Evolutionary conservation across 345 rosid species (phyloP).

Genomic region (Salix exigua): DNA sequence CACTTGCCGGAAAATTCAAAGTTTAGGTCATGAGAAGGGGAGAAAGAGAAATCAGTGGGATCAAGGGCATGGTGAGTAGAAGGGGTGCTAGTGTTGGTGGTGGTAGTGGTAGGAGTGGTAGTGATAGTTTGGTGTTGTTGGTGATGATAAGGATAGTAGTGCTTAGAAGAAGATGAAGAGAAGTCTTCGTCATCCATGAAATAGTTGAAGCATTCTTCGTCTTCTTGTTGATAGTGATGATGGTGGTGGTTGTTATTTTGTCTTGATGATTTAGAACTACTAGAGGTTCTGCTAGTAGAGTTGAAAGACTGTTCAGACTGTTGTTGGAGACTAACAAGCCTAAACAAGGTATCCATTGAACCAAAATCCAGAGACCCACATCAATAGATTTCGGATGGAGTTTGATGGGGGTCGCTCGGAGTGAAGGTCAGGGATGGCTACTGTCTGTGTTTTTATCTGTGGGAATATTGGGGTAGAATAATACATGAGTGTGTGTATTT

Average conservation of each 20-base stretch:
- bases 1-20: constrained; percentile 74
- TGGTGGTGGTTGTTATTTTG: constrained; percentile 42
- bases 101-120: constrained; percentile 28
- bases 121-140: constrained; percentile 32
- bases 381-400: constrained; percentile 19
- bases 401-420: neutral
- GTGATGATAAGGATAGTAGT: constrained; percentile 37
- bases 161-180: constrained; percentile 87
- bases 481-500: neutral
- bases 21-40: constrained; percentile 42
- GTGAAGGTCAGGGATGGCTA: neutral
- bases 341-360: constrained; percentile 93
- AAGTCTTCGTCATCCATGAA: constrained; percentile 99
- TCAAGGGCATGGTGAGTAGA: constrained; percentile 25
- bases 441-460: constrained; percentile 35
- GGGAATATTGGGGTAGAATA: constrained; percentile 14
- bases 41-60: constrained; percentile 43
- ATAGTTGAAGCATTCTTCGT: constrained; percentile 97
- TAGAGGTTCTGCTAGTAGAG: constrained; percentile 69
- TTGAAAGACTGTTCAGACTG: constrained; percentile 78
- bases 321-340: constrained; percentile 71
- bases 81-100: constrained; percentile 30
- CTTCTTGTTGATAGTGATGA: constrained; percentile 48
- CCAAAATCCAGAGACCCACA: constrained; percentile 47
- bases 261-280: constrained; percentile 73